These are phyloP conservation scores for Stagonosporopsis chrysanthemi DNA, from an alignment of 2,329 filamentous ascomycete species.

Conservation along the genomic window DNA sequence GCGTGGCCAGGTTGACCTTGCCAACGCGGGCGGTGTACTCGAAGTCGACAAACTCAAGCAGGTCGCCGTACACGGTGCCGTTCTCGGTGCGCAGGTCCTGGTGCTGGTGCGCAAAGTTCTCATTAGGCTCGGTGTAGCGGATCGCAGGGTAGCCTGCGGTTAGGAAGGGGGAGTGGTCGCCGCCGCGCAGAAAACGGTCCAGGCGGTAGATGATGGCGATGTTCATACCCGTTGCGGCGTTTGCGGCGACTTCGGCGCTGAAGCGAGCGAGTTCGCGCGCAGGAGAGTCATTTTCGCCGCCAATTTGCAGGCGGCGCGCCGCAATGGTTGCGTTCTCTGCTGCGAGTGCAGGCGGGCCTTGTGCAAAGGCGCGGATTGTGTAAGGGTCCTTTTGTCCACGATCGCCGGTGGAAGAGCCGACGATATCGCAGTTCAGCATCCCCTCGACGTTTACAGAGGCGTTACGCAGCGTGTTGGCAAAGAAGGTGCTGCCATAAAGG, in stretches of 20 bases:
- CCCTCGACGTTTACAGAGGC: slow-evolving; percentile 62
- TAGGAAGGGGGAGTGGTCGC: slow-evolving; percentile 65
- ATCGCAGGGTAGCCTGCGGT: slow-evolving; percentile 62
- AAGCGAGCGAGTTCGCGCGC: slow-evolving; percentile 64
- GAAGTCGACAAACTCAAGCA: slow-evolving; percentile 65
- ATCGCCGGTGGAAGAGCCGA: slow-evolving; percentile 60
- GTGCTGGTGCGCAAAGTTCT: slow-evolving; percentile 66
- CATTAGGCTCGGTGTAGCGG: slow-evolving; percentile 65
- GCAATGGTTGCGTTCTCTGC: slow-evolving; percentile 50
- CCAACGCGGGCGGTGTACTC: slow-evolving; percentile 62
- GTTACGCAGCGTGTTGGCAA: slow-evolving; percentile 62
- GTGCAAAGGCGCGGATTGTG: slow-evolving; percentile 64
- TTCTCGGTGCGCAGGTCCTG: slow-evolving; percentile 61
- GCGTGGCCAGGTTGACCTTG: slow-evolving; percentile 62
- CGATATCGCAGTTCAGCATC: slow-evolving; percentile 66
- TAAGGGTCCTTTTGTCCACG: slow-evolving; percentile 57
- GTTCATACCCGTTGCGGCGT: slow-evolving; percentile 61
- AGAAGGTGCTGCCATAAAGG: slow-evolving; percentile 60
- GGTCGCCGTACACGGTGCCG: slow-evolving; percentile 63
- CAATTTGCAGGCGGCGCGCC: slow-evolving; percentile 51
- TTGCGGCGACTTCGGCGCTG: slow-evolving; percentile 62
- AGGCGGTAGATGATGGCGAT: slow-evolving; percentile 64
- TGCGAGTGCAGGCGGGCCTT: slow-evolving; percentile 55
- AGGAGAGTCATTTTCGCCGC: slow-evolving; percentile 63
- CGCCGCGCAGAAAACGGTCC: slow-evolving; percentile 64